Evolutionary conservation across 495 filamentous ascomycete species (phyloP), one percentile per base, ranked within the genome.

Genomic region (Annulohypoxylon maeteangense): DNA sequence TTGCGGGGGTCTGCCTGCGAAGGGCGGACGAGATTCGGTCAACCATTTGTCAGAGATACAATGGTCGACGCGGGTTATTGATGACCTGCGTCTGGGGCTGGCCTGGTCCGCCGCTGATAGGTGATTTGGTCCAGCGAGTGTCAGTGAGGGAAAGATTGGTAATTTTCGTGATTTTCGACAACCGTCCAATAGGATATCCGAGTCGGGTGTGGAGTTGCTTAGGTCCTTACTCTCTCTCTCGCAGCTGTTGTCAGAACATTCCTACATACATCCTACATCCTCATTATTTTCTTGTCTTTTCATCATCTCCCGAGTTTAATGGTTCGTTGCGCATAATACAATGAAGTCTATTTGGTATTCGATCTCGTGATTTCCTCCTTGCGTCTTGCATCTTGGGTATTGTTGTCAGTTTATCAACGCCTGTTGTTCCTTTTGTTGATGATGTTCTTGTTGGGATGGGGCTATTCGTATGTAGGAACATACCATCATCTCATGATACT

Each of bases 11-110:
- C 27, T 48, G 32, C 20, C 22, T 65, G 40, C 25, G 58, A 71
- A 68, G 27, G 55, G 29, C 53, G 31, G 62, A 59, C 60, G 48
- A 56, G 44, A 62, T 62, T 57, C 54, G 51, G 34, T 61, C 70
- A 34, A 57, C 50, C 60, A 73, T 73, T 69, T 73, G 70, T 62
- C 65, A 72, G 65, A 72, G 70, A 68, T 72, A 72, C 45, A 68
- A 67, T 42, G 57, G 29, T 65, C 50, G 58, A 64, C 51, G 56
- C 70, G 70, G 70, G 65, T 66, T 73, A 73, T 69, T 73, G 61
- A 73, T 73, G 70, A 69, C 70, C 62, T 69, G 70, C 65, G 65
- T 69, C 57, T 69, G 61, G 56, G 54, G 54, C 54, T 57, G 53
- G 53, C 53, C 7, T 40, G 12, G 50, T 4, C 29, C 50, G 14